Evolutionary conservation across 352 stramenopile species (phyloP).

Genomic region (Elongisporangium anandrum): DNA sequence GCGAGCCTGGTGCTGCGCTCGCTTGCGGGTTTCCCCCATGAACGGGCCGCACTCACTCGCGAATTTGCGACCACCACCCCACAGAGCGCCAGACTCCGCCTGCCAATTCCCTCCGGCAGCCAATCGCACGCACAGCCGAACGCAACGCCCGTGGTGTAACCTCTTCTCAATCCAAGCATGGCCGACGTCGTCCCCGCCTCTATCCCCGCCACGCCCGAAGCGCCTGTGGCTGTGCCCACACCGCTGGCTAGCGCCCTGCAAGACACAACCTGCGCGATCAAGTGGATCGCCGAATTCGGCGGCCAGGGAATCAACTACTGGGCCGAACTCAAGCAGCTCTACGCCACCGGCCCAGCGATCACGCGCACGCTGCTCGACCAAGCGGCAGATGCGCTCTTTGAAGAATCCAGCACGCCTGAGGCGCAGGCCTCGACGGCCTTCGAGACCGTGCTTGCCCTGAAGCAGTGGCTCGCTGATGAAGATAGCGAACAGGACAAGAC

Average conservation of each 20-base stretch:
- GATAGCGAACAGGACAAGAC: not conserved
- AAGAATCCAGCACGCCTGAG: conserved; percentile 39
- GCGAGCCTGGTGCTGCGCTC: not conserved
- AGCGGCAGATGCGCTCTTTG: conserved; percentile 35
- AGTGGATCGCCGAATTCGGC: conserved; percentile 55
- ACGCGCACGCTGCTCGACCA: conserved; percentile 39
- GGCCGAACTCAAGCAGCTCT: conserved; percentile 48
- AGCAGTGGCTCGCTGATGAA: conserved; percentile 41
- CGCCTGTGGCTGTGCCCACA: not conserved
- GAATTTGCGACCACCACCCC: not conserved
- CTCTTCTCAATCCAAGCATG: not conserved
- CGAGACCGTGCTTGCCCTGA: conserved; percentile 41
- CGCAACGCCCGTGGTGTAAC: not conserved
- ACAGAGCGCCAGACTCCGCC: not conserved
- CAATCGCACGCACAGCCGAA: not conserved
- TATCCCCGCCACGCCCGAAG: not conserved
- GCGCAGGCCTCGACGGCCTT: conserved; percentile 44
- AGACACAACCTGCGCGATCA: conserved; percentile 2
- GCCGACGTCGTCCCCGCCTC: not conserved
- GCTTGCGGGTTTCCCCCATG: not conserved
- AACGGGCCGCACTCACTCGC: not conserved
- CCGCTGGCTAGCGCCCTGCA: not conserved
- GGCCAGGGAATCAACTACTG: conserved; percentile 70
- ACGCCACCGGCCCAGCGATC: conserved; percentile 21
- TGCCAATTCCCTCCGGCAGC: not conserved